Base-by-base conservation (phyloP, 2,329 filamentous ascomycete genomes). In the Orbilia quercus region DNA sequence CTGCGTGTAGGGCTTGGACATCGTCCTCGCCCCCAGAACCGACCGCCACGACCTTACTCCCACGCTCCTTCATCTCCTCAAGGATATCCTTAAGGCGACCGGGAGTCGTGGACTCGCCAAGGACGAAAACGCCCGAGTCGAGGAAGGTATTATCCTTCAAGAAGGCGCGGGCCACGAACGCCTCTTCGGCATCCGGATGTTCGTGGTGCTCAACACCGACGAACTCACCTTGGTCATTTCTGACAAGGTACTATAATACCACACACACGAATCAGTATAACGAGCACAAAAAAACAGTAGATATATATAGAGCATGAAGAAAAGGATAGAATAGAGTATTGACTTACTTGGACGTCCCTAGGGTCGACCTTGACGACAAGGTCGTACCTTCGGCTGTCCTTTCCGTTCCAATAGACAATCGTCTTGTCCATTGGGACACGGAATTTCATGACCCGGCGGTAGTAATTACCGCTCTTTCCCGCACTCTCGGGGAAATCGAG, bases 391-490 rank as follows among this genome's bases (percentile, higher is more conserved):
- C 18, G 16, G 2, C 42, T 59, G 1, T 20, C 22, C 16, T 31
- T 28, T n/a, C 67, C 67, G 16, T 72, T 72, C 67, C 67, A 72
- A 36, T 47, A 72, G 14, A 72, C 31, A 20, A 38, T 63, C 2
- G 25, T 23, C 9, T 53, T 45, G 3, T 51, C 31, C 1, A 59
- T 40, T 1, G 67, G 53, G 16, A 72, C 40, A 1, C 67, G 59
- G 25, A 72, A 47, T 7, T 60, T 59, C 25, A 72, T 45, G 25
- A 72, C 67, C 2, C 67, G 67, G 20, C 67, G 51, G 38, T 47
- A 72, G 34, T 72, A 72, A n/a, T 59, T 72, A 1, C 67, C 67
- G 11, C 53, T 72, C 31, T 72, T 72, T 16, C 67, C 67, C 20
- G 53, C 67, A 16, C 51, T 57, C 25, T 72, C 67, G 11, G 67